Evolutionary conservation across 2,329 filamentous ascomycete genomes (phyloP).

Genomic region (Epicoccum sorghinum): DNA sequence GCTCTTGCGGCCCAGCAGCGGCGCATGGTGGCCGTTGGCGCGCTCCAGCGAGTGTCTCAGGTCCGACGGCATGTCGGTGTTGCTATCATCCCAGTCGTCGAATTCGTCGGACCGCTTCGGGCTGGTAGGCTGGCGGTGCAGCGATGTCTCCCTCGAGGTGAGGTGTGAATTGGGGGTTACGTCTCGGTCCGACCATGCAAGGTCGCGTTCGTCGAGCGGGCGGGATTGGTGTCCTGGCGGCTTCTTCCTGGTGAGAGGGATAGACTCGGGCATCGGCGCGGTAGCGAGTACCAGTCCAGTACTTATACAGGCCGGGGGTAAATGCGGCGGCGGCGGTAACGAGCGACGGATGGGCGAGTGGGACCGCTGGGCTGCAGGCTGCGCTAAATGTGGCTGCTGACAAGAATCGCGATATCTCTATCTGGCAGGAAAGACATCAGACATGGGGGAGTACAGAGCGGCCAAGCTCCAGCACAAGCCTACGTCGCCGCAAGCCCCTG

Average conservation of each 20-base stretch:
- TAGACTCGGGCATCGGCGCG: slow-evolving; percentile 45
- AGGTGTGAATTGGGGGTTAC: slow-evolving; percentile 30
- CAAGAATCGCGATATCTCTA: background rate
- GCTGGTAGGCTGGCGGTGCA: slow-evolving; percentile 34
- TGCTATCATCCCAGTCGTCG: slow-evolving; percentile 54
- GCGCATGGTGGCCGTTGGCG: slow-evolving; percentile 55
- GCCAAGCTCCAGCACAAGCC: background rate
- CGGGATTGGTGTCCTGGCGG: slow-evolving; percentile 20
- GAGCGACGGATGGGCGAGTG: slow-evolving; percentile 5
- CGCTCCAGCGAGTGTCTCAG: slow-evolving; percentile 51
- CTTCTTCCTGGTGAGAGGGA: slow-evolving; percentile 42
- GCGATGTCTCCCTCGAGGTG: slow-evolving; percentile 32
- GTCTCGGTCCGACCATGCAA: slow-evolving; percentile 19
- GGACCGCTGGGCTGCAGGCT: slow-evolving; percentile 20
- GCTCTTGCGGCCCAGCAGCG: slow-evolving; percentile 57
- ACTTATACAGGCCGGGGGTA: slow-evolving; percentile 4
- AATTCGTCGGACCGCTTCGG: slow-evolving; percentile 45
- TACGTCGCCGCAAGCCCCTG: background rate
- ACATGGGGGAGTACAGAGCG: background rate
- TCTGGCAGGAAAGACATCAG: slow-evolving; percentile 6
- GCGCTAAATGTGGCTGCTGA: slow-evolving; percentile 17
- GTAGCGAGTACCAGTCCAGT: background rate
- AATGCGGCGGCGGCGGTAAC: background rate
- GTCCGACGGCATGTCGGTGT: slow-evolving; percentile 57
- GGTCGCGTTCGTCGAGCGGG: slow-evolving; percentile 23